phyloP scores from a whole-genome alignment of 179 eudicot species.

The Dionaea muscipula region DNA sequence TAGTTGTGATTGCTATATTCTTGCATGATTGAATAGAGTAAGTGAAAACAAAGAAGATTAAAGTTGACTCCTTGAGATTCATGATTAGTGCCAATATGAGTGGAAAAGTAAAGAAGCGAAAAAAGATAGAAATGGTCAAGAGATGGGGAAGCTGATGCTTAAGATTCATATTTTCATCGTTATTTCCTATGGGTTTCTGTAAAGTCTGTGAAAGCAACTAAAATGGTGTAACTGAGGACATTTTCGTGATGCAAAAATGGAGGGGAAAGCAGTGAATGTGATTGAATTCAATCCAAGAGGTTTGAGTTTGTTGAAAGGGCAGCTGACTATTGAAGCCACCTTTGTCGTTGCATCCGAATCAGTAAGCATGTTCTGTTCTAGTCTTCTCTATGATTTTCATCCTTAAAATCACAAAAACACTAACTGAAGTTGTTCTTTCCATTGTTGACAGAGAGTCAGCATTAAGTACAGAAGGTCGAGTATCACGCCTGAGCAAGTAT shows the following conservation, averaged over 20 bases:
- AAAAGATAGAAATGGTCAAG: too few relatives aligned
- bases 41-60: too few relatives aligned
- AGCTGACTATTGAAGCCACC: constrained; percentile 60
- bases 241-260: constrained; percentile 45
- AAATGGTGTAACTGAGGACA: constrained; percentile 9
- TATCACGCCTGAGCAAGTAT: constrained; percentile 69
- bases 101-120: too few relatives aligned
- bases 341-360: constrained; percentile 54
- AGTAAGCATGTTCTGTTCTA: constrained; percentile 24
- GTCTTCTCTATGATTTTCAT: neutral
- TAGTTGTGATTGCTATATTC: too few relatives aligned
- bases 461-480: constrained; percentile 47
- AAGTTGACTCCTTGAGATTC: too few relatives aligned
- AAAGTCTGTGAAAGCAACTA: neutral
- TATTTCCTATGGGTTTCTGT: too few relatives aligned
- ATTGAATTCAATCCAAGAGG: constrained; percentile 74
- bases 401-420: neutral
- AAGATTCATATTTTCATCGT: too few relatives aligned
- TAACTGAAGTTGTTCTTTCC: neutral
- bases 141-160: too few relatives aligned
- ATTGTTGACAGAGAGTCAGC: constrained; percentile 52
- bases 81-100: too few relatives aligned
- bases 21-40: too few relatives aligned
- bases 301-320: constrained; percentile 56
- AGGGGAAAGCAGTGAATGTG: constrained; percentile 91